Conservation (phyloP, 164 flowering plant genomes). For the Liriodendron chinense region DNA sequence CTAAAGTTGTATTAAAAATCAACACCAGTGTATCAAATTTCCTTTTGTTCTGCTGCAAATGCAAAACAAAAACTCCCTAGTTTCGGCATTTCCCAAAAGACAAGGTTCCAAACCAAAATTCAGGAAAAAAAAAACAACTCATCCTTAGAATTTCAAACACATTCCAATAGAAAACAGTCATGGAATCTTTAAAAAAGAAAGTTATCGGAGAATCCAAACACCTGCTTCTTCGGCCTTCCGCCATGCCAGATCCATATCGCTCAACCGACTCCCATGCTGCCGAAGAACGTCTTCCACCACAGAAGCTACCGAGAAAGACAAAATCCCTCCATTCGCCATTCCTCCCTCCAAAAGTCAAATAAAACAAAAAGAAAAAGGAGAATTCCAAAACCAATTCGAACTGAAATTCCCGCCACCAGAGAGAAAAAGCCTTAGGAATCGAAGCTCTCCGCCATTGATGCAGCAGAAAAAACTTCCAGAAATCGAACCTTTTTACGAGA, state of each 20-base stretch:
- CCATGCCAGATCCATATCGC: conserved; percentile 49
- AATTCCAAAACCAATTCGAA: not conserved
- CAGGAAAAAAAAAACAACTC: not conserved
- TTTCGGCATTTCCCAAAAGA: not conserved
- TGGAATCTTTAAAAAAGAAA: too few relatives aligned
- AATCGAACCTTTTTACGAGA: not conserved
- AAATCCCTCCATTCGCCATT: conserved; percentile 5
- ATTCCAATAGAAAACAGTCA: too few relatives aligned
- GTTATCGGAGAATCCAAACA: conserved; percentile 8
- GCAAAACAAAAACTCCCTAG: not conserved
- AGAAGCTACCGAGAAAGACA: conserved; percentile 25
- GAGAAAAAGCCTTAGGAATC: not conserved
- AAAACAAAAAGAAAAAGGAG: not conserved
- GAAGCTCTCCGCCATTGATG: not conserved
- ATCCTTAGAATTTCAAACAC: too few relatives aligned
- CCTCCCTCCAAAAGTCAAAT: not conserved
- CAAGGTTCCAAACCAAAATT: not conserved
- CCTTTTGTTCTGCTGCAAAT: not conserved
- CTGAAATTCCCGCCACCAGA: not conserved
- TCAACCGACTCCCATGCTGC: conserved; percentile 41
- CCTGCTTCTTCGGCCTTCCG: conserved; percentile 73
- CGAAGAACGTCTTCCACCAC: conserved; percentile 71
- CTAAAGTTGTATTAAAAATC: not conserved
- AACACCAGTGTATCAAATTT: not conserved
- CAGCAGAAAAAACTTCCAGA: not conserved